These are phyloP conservation scores for Raddia guianensis DNA, from an alignment of 176 grass and related monocot genomes.

Conservation along the genomic window DNA sequence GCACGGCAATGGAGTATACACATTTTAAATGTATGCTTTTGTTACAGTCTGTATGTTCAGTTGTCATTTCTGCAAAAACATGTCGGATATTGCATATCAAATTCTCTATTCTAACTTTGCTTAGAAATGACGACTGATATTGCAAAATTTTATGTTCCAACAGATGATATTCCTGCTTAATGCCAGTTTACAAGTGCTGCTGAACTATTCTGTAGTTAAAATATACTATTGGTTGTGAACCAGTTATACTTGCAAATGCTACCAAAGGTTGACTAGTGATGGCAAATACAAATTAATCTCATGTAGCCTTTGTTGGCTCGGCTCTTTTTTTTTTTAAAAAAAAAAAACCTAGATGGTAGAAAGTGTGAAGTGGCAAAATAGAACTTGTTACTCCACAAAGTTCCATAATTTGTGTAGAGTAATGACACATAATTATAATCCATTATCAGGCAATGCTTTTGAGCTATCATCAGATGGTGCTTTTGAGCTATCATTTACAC, in stretches of 20 bases:
- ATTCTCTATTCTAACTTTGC: too few species aligned
- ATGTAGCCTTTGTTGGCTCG: not conserved
- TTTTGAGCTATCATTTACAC: not conserved
- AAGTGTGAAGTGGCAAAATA: not conserved
- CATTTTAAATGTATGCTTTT: not conserved
- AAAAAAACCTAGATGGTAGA: not conserved
- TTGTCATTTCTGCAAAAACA: not conserved
- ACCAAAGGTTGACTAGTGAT: not conserved
- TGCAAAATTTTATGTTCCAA: not conserved
- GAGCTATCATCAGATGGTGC: too few species aligned
- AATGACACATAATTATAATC: not conserved
- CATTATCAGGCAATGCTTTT: too few species aligned
- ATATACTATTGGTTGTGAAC: not conserved
- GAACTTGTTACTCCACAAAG: not conserved
- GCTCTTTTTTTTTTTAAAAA: not conserved
- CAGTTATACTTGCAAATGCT: not conserved
- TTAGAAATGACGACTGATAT: too few species aligned
- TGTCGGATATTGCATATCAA: not conserved
- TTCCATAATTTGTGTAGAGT: not conserved
- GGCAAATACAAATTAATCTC: not conserved
- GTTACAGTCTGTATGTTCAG: not conserved
- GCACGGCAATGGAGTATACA: not conserved
- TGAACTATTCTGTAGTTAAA: not conserved
- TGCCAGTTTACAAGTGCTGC: not conserved
- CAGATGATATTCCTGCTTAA: constrained; percentile 4